phyloP scores from a whole-genome alignment of 768 basidiomycete genomes.

The Suillus clintonianus region DNA sequence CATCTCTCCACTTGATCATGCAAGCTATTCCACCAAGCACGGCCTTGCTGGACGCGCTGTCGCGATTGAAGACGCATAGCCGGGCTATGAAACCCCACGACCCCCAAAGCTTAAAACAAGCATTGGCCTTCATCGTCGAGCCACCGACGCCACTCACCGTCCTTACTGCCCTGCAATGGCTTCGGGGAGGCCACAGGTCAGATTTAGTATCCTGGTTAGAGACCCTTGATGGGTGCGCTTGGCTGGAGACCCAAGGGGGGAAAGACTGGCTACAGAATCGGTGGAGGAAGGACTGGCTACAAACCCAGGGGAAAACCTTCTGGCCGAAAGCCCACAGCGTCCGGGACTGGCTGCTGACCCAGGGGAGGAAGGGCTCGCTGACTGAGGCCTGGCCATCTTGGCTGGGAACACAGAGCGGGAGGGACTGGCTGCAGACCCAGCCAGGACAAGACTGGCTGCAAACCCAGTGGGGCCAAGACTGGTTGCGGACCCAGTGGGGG shows the following conservation, averaged over 20 bases:
- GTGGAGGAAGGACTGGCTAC: neutral
- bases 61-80: neutral
- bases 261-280: neutral
- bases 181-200: neutral
- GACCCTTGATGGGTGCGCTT: neutral
- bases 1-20: neutral
- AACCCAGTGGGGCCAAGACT: neutral
- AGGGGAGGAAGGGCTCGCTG: neutral
- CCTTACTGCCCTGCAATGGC: neutral
- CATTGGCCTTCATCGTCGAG: neutral
- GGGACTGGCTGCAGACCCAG: neutral
- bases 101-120: neutral
- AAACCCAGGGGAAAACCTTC: neutral
- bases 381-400: neutral
- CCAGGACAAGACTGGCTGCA: neutral
- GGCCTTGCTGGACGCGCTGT: neutral
- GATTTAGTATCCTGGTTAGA: neutral
- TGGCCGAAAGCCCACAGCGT: neutral
- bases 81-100: neutral
- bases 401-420: neutral
- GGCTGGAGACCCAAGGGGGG: neutral
- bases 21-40: neutral
- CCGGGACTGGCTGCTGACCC: neutral
- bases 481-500: neutral
- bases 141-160: neutral